Percentiles rank a stretch among this genome's conserved stretches.
phyloP scores from a whole-genome alignment of 2,329 filamentous ascomycete species.

The Xenosphaeropsis pyriputrescens region DNA sequence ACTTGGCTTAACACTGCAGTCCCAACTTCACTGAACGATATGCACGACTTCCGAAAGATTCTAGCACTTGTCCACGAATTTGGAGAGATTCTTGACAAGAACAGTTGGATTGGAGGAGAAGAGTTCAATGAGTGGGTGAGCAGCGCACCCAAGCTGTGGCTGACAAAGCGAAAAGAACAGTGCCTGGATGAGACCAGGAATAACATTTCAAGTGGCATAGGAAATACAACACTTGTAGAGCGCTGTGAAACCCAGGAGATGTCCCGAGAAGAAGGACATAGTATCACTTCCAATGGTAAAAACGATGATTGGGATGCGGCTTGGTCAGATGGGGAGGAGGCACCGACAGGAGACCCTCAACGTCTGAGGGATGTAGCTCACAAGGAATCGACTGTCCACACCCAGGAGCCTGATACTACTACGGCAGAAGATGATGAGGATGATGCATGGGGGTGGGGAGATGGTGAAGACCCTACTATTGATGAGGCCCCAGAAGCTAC shows the following conservation, averaged over 20 bases:
- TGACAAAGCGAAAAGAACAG: slow-evolving; percentile 67
- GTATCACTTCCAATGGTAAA: slow-evolving; percentile 40
- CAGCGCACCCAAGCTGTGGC: slow-evolving; percentile 70
- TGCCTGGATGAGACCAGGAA: slow-evolving; percentile 62
- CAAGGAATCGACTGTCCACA: slow-evolving; percentile 1
- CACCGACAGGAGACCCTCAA: slow-evolving; percentile 7
- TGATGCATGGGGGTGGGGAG: slow-evolving; percentile 70
- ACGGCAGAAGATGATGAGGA: slow-evolving; percentile 20
- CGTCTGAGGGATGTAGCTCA: neutral
- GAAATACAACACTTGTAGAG: slow-evolving; percentile 57
- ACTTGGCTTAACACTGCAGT: slow-evolving; percentile 66
- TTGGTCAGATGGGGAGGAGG: slow-evolving; percentile 59
- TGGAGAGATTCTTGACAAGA: slow-evolving; percentile 42
- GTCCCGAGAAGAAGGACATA: slow-evolving; percentile 48
- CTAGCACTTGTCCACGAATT: slow-evolving; percentile 53
- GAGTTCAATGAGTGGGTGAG: slow-evolving; percentile 68
- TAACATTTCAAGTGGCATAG: slow-evolving; percentile 49
- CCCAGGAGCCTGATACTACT: slow-evolving; percentile 5
- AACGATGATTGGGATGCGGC: slow-evolving; percentile 58
- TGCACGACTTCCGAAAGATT: slow-evolving; percentile 56
- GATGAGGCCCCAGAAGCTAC: neutral
- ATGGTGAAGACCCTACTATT: slow-evolving; percentile 26
- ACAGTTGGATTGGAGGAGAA: slow-evolving; percentile 46
- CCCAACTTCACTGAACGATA: slow-evolving; percentile 56
- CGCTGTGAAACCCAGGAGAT: slow-evolving; percentile 74